These are phyloP conservation scores for Cerioporus squamosus DNA, from an alignment of 1,284 basidiomycete genomes.

Conservation along the genomic window DNA sequence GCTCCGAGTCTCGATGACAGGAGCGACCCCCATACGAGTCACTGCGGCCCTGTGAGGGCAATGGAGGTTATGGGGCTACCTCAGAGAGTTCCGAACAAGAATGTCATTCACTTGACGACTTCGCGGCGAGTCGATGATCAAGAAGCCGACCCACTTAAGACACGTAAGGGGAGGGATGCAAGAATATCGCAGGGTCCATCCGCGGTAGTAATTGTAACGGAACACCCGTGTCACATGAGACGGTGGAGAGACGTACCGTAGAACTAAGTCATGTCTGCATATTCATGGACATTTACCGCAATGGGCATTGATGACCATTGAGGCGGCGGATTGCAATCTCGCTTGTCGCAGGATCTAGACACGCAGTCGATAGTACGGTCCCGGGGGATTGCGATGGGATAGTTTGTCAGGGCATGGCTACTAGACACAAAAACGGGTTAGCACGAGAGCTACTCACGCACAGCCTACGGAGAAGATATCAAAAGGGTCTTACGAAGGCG, in stretches of 20 bases:
- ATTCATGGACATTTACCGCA: not conserved
- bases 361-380: not conserved
- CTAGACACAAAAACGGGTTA: slow-evolving; percentile 4
- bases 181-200: no score
- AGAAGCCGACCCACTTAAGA: no score
- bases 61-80: not conserved
- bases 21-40: not conserved
- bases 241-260: not conserved
- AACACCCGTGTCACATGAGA: not conserved
- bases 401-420: not conserved
- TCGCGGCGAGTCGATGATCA: no score
- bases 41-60: not conserved
- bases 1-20: not conserved
- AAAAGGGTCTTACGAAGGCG: not conserved
- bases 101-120: no score
- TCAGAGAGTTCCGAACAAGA: not conserved
- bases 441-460: slow-evolving; percentile 6
- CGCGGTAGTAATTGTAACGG: no score
- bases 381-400: not conserved
- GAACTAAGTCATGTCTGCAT: not conserved
- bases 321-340: not conserved
- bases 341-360: not conserved
- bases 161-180: no score
- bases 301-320: not conserved
- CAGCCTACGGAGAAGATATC: slow-evolving; percentile 4